Base-by-base conservation (phyloP, 441 rosid genomes). In the Populus trichocarpa region DNA sequence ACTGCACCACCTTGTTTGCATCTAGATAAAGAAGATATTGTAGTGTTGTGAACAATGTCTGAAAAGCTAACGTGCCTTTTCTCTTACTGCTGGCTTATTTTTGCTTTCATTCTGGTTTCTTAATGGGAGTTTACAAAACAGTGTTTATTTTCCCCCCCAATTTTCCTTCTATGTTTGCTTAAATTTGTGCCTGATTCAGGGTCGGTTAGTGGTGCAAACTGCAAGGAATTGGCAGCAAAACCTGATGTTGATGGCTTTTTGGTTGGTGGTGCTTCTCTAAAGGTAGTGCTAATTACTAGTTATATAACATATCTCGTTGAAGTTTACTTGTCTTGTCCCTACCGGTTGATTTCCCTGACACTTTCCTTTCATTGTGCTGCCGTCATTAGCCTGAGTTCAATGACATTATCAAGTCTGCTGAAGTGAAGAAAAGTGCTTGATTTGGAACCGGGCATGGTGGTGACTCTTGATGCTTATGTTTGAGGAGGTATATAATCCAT, bases 261-360 rank as follows among this genome's bases (percentile, higher is more conserved):
- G 84, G 95, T 91, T 66, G 95, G 93, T 8, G 95, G 93, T 71
- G 95, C 95, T 71, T 89, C 95, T 70, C 80, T 91, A 53, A 89
- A 91, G 92, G 93, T 89, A 82, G 22, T n/a, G 12, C 9, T 13
- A 10, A 26, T 30, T 68, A 18, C 10, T 67, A 36, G 28, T 38
- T 63, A 50, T 30, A 30, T 30, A 30, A 30, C 32, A 30, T 30
- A 3, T 64, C 8, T 59, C n/a, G 7, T 14, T 1, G 26, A 9
- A 4, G 20, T 74, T 28, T 7, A 1, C 23, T 40, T 13, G 36
- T 40, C 9, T 50, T 0, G 1, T 28, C 33, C 0, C 4, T 18
- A 3, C 6, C 3, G 3, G 28, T 6, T 8, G 30, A 6, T 14
- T 36, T n/a, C 28, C 38, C 33, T 61, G 69, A 68, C 28, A 4